These are phyloP conservation scores for Orbilia quercus DNA, from an alignment of 2,329 filamentous ascomycete species.

Conservation along the genomic window DNA sequence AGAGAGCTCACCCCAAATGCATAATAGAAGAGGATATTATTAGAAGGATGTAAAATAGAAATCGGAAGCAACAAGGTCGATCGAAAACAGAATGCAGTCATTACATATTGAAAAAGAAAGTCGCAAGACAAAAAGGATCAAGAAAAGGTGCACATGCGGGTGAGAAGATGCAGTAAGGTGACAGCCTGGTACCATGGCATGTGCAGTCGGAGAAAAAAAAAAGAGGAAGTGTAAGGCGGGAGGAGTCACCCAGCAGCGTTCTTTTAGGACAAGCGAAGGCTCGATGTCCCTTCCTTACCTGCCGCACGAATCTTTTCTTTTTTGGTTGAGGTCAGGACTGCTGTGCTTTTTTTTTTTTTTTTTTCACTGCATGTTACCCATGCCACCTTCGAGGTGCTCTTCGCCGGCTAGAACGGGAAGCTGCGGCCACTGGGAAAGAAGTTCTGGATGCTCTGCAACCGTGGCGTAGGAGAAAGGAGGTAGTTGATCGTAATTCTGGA, in stretches of 20 bases:
- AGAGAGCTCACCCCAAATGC: conserved; percentile 35
- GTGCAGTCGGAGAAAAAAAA: conserved; percentile 33
- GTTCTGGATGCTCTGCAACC: conserved; percentile 56
- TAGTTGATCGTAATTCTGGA: conserved; percentile 54
- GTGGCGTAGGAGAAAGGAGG: conserved; percentile 54
- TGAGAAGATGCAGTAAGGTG: conserved; percentile 25
- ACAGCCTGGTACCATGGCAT: conserved; percentile 35
- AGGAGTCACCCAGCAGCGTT: conserved; percentile 40
- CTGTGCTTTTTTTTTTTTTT: conserved; percentile 20
- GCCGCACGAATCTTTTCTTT: conserved; percentile 17
- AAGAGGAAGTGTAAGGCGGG: conserved; percentile 4
- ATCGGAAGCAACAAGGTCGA: conserved; percentile 5
- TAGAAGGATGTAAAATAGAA: conserved; percentile 34
- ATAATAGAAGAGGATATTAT: conserved; percentile 17
- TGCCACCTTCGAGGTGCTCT: conserved; percentile 52
- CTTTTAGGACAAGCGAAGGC: conserved; percentile 21
- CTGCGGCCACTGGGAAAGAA: conserved; percentile 55
- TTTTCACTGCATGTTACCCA: conserved; percentile 49
- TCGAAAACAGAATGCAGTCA: conserved; percentile 48
- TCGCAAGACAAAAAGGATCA: conserved; percentile 16
- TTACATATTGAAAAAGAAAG: conserved; percentile 8
- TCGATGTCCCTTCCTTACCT: conserved; percentile 21
- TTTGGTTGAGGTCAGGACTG: no score
- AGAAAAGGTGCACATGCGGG: conserved; percentile 34
- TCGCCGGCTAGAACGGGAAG: conserved; percentile 53